Base-by-base conservation (phyloP, 2,329 filamentous ascomycete species). In the Colletotrichum caudatum region DNA sequence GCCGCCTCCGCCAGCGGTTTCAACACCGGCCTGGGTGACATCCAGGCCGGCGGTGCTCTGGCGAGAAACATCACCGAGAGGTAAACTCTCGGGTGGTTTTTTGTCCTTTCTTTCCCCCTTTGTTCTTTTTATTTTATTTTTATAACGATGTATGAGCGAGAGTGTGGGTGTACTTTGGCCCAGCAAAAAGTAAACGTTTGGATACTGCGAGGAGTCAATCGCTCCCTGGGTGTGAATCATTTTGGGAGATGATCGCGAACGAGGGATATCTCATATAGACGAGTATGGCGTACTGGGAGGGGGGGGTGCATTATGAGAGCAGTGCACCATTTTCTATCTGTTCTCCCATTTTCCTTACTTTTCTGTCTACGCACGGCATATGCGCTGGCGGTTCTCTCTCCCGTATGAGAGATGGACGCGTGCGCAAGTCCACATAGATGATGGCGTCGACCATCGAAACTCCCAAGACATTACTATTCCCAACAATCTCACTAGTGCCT, bases 261-360 rank as follows among this genome's bases (percentile, higher is more conserved):
- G 23, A 35, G 35, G 50, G 50, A 63, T 71, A 71, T 37, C 68
- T 58, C 67, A 67, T 44, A 71, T 68, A 71, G 68, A 71, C 50
- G 64, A 64, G 50, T 71, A 71, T 68, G 68, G 68, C 68, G 68
- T 68, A 59, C 58, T 58, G 3, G 56, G 64, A 39, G 35, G 33
- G 26, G 23, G 44, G 33, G 26, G 23, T 35, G 50, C 57, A 66
- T 69, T 69, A 35, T 58, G 61, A 59, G 54, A 56, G 62, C 57
- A 71, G 44, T 71, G 68, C 68, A 71, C 68, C 64, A 68, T 46
- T 71, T 71, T 68, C 35, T 26, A 26, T 67, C n/a, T 63, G 48
- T 56, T 56, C 37, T 33, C 46, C 18, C 29, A 23, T 50, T 46
- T 50, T 60, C 33, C 9, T 67, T 12, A 9, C 26, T 2, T n/a